Evolutionary conservation across 208 protist species (phyloP), one percentile per base, ranked within the genome.

Genomic region (Endotrypanum monterogeii): DNA sequence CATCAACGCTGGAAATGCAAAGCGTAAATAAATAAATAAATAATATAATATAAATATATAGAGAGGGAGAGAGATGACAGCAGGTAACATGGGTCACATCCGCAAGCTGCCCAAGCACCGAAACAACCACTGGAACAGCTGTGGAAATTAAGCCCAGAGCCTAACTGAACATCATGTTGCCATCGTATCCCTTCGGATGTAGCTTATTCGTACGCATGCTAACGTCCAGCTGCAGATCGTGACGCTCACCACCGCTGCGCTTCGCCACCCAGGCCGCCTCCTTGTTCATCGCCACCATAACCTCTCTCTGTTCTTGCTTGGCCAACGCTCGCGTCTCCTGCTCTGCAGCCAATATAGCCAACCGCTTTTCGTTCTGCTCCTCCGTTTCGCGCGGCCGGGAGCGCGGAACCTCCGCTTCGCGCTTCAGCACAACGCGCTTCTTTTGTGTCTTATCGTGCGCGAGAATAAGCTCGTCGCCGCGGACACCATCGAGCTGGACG

Each of bases 101-200:
- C 32, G 30, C 57, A 14, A 44, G 48, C 32, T 25, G 23, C 30
- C 32, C 66, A 39, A 18, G 4, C 41, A 16, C 28, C 41, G 61
- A 6, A 23, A 61, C 28, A 8, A 35, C 50, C 41, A 35, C 50
- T 32, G 30, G 12, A 30, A 25, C 66, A 9, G 28, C 16, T n/a
- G 23, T 63, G 56, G 1, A n/a, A n/a, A 32, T 6, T 32, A 23
- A 18, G 28, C 37, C 46, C 52, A 25, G 18, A 25, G 46, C 46
- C 57, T 85, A 88, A 79, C 77, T 86, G 66, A 85, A 84, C 69
- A 85, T 80, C 65, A 85, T 81, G 73, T 91, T 92, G 32, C 94
- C 94, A 83, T 97, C 94, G 78, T 93, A 97, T 25, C 94, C 94
- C 84, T 96, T 97, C 25, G 90, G 83, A 80, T 97, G 94, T 50